A percentile compares a stretch with the other conserved stretches of the same genome.
phyloP scores from a whole-genome alignment of 1,284 basidiomycete genomes.

The Fomitopsis schrenkii region DNA sequence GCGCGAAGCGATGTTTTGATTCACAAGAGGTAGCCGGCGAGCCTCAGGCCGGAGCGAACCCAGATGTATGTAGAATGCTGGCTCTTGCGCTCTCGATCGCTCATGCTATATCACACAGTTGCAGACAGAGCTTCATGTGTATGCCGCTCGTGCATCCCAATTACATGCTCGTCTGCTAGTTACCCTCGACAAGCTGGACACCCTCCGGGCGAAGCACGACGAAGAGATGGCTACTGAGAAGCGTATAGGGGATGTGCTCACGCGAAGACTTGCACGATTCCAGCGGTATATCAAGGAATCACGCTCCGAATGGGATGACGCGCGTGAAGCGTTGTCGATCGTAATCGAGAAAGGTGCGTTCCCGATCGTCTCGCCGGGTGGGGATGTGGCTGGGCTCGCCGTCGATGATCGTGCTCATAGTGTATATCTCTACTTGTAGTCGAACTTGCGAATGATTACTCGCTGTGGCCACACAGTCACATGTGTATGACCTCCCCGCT shows the following conservation, averaged over 20 bases:
- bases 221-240: slow-evolving; percentile 38
- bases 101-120: background rate
- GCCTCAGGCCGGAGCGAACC: background rate
- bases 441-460: slow-evolving; percentile 47
- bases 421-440: slow-evolving; percentile 32
- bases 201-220: slow-evolving; percentile 34
- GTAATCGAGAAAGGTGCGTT: slow-evolving; percentile 56
- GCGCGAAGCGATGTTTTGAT: background rate
- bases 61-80: background rate
- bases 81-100: background rate
- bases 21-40: background rate
- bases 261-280: slow-evolving; percentile 36
- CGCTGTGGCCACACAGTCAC: slow-evolving; percentile 47
- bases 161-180: slow-evolving; percentile 45
- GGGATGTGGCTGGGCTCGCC: background rate
- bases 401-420: background rate
- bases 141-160: slow-evolving; percentile 39
- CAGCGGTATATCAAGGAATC: slow-evolving; percentile 28
- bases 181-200: slow-evolving; percentile 50
- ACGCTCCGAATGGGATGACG: slow-evolving; percentile 49
- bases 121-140: slow-evolving; percentile 35
- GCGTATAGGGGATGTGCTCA: slow-evolving; percentile 32
- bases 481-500: slow-evolving; percentile 40
- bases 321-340: slow-evolving; percentile 47
- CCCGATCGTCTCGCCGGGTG: background rate